A percentile compares a stretch with the other conserved stretches of the same genome.
Conservation (phyloP, 495 filamentous ascomycete species). For the Penicillium lividum region DNA sequence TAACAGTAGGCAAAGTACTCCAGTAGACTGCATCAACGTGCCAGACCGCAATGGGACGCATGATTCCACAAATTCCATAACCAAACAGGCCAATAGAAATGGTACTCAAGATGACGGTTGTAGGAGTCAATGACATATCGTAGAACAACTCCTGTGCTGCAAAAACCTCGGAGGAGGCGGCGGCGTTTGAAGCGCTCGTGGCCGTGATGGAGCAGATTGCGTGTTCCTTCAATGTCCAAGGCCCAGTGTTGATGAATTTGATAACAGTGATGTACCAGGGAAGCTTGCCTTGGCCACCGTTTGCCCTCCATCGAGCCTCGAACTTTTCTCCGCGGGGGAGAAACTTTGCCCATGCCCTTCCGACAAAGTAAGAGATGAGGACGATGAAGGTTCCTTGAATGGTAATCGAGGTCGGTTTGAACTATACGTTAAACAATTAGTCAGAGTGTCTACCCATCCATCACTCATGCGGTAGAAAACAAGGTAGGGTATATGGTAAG, state of each 20-base stretch:
- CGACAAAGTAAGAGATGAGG: slow-evolving; percentile 43
- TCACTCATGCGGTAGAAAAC: no score
- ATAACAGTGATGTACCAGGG: slow-evolving; percentile 22
- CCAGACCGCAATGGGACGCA: slow-evolving; percentile 55
- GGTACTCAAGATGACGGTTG: slow-evolving; percentile 31
- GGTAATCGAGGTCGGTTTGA: slow-evolving; percentile 33
- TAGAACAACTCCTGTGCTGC: slow-evolving; percentile 39
- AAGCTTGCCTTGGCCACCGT: slow-evolving; percentile 25
- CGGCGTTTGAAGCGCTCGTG: slow-evolving; percentile 27
- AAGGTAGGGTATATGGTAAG: no score
- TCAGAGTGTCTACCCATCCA: background rate
- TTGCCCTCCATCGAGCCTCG: slow-evolving; percentile 29
- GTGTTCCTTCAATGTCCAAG: slow-evolving; percentile 37
- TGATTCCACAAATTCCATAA: slow-evolving; percentile 54
- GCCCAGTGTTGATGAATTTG: slow-evolving; percentile 33
- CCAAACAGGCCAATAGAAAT: slow-evolving; percentile 49
- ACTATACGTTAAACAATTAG: slow-evolving; percentile 10
- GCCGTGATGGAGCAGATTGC: slow-evolving; percentile 34
- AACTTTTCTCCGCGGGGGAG: slow-evolving; percentile 42
- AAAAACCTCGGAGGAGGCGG: slow-evolving; percentile 19
- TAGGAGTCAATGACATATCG: slow-evolving; percentile 23
- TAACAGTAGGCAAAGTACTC: slow-evolving; percentile 34
- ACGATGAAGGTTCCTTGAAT: slow-evolving; percentile 40
- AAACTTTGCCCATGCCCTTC: slow-evolving; percentile 42
- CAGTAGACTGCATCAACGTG: slow-evolving; percentile 51